Evolutionary conservation across 208 protist genomes (phyloP), one percentile per base, ranked within the genome.

Genomic region (Leishmania tropica): DNA sequence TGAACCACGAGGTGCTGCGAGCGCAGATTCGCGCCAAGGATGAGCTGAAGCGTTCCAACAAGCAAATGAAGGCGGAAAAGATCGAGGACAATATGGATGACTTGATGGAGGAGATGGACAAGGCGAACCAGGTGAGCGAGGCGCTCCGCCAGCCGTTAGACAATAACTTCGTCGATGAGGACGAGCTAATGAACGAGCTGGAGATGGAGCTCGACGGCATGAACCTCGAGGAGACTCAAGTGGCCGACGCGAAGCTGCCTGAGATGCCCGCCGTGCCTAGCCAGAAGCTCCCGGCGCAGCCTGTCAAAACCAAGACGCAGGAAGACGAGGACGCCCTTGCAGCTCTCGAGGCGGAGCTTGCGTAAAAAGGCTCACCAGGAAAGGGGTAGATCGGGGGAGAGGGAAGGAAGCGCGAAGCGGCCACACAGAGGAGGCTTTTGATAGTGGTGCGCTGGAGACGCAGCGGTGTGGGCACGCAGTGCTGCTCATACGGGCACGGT

Each of bases 31-130:
- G 80, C 19, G 96, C 90, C 37, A 94, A 92, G 85, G 78, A 94
- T 24, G 88, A 93, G 58, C 87, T 98, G 62, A 95, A 95, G 81
- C 85, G 88, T 70, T 84, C 82, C 3, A 96, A 98, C 86, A 93
- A 96, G 87, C 86, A 88, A 81, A 96, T 97, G 92, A 91, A 96
- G 71, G 92, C 92, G 0, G 95, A 97, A 62, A 91, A 94, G 83
- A 90, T 98, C 62, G 96, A 98, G 71, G 85, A 97, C 48, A 93
- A 86, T 40, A 97, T 98, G 93, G 94, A 98, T 65, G 90, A 97
- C 51, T 81, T 98, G 40, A 87, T 87, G 83, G 95, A 98, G 68
- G 92, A 94, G 87, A 98, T 98, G 92, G 95, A 98, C 75, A 92
- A 97, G 87, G 92, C 92, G n/a, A 94, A 97, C 78, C 88, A 95